Conservation (phyloP, 2,329 filamentous ascomycete genomes). For the Acephala macrosclerotiorum region DNA sequence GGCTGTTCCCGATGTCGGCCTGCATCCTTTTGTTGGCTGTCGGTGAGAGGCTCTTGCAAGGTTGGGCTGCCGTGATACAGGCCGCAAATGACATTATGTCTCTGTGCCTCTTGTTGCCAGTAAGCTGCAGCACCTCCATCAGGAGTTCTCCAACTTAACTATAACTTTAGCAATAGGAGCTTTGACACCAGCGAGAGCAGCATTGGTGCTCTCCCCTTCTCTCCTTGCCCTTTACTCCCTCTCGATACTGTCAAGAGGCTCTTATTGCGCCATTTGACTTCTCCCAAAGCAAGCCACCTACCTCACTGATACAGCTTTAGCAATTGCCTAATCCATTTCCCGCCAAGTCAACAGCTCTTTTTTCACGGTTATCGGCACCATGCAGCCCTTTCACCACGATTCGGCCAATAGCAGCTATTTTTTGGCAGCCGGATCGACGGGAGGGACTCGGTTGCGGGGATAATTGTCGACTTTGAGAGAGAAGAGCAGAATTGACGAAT, state of each 20-base stretch:
- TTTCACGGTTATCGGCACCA: constrained; percentile 35
- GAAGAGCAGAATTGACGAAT: constrained; percentile 17
- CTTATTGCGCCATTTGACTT: not conserved
- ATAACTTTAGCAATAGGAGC: not conserved
- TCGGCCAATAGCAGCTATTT: constrained; percentile 16
- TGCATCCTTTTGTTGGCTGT: not conserved
- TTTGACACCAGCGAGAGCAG: not conserved
- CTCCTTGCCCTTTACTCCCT: no score
- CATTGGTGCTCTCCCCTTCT: not conserved
- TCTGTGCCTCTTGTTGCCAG: not conserved
- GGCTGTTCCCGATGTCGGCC: not conserved
- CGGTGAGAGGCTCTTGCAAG: not conserved
- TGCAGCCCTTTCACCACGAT: constrained; percentile 11
- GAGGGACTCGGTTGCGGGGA: constrained; percentile 18
- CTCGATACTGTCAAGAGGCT: no score
- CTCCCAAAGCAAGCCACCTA: not conserved
- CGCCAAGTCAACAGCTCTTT: not conserved
- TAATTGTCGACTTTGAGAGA: constrained; percentile 12
- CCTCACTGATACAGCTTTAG: not conserved
- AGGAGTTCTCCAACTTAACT: not conserved
- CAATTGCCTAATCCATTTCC: not conserved
- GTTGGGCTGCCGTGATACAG: not conserved
- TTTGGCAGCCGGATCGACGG: constrained; percentile 3
- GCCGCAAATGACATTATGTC: not conserved
- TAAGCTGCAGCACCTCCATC: not conserved